Conservation (phyloP, 805 yeast species). For the Wickerhamomyces bisporus region DNA sequence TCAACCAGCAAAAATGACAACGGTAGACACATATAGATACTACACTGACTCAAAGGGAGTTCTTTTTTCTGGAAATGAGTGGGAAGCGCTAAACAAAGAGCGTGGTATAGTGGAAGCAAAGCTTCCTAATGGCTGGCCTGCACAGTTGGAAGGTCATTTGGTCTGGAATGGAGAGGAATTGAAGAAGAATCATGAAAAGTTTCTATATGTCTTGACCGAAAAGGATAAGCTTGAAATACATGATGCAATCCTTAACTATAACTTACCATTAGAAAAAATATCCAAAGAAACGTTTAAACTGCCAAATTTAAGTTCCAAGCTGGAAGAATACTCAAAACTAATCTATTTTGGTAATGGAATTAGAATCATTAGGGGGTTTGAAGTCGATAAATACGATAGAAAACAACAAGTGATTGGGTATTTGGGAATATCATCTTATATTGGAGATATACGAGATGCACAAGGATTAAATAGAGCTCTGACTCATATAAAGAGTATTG, state of each 20-base stretch:
- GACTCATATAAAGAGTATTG: conserved; percentile 5
- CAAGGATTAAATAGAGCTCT: conserved; percentile 5
- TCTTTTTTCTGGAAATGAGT: conserved; percentile 3
- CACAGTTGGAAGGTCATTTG: conserved; percentile 2
- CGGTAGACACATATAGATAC: conserved; percentile 2
- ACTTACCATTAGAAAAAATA: background rate
- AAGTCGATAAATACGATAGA: background rate
- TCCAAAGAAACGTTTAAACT: background rate
- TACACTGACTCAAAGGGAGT: conserved; percentile 4
- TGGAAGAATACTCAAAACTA: background rate
- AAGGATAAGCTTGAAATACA: conserved; percentile 1
- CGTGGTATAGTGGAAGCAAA: background rate
- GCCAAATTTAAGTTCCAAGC: conserved; percentile 1
- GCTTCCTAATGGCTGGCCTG: conserved; percentile 4
- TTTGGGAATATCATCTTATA: conserved; percentile 2
- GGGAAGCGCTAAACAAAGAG: background rate
- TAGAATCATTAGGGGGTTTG: conserved; percentile 1
- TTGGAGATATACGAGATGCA: conserved; percentile 4
- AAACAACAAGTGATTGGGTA: background rate
- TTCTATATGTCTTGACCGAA: background rate
- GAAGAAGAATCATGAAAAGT: background rate
- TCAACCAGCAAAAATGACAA: conserved; percentile 1
- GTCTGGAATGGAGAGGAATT: conserved; percentile 2
- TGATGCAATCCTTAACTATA: background rate
- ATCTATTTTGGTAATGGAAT: conserved; percentile 4